Evolutionary conservation across 345 rosid genomes (phyloP), one percentile per base, ranked within the genome.

Genomic region (Pelargonium nanum): DNA sequence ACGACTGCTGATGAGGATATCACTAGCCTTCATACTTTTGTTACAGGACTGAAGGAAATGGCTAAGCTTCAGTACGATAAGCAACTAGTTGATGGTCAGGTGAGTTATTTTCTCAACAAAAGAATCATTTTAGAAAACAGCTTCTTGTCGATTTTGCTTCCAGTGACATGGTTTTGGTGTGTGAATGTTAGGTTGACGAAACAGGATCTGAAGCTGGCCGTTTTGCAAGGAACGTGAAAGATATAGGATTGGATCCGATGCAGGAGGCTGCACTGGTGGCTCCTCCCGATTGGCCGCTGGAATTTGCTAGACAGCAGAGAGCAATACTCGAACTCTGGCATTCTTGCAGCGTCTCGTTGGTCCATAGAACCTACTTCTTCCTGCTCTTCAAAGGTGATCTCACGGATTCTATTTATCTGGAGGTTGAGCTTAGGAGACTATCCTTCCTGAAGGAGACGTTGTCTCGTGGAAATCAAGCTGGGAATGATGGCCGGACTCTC

Each of bases 311-410:
- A 67, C 83, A 65, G 72, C 89, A 77, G 72, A 78, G 72, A 71
- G 75, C 74, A 16, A 84, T 89, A 59, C 66, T 93, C 22, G 94
- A 81, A 55, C 88, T 93, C 30, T 93, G 99, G 99, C 87, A 87
- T 65, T 68, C 78, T 65, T 93, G 99, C 76, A 75, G 85, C 60
- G 87, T 83, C 60, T 85, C 97, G 22, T 62, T 93, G 79, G 78
- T 89, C 56, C 94, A 93, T 73, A 80, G 99, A 72, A 93, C 99
- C 5, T 93, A 89, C 67, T 93, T 93, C 77, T 89, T 81, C 81
- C 76, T 93, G 77, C 96, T 93, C 65, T 87, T 93, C 68, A 85
- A 75, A 68, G 99, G 99, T 44, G 97, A 93, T 60, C 88, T 82
- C n/a, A 61, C 82, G 1, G 99, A 93, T 81, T 89, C 94, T 48